Evolutionary conservation across 2,329 filamentous ascomycete species (phyloP), one percentile per base, ranked within the genome.

Genomic region (Fusarium subtropicale): DNA sequence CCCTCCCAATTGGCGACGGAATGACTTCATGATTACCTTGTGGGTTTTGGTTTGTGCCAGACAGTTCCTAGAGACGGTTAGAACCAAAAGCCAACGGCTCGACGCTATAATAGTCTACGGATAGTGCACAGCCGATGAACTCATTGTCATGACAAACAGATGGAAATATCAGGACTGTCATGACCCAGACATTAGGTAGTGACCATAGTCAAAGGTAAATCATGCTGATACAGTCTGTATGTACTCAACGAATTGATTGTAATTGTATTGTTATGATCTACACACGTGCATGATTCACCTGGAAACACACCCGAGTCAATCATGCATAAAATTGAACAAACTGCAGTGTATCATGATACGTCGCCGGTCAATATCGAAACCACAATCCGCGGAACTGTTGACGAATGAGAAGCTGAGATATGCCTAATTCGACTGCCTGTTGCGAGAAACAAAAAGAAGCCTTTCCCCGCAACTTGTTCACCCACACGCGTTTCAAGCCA

Each of bases 381-480:
- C 47, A 55, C 44, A 69, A 58, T 41, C 10, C 24, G 39, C 20
- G 24, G 59, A 56, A 33, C 15, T 47, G 28, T 16, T 46, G 39
- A 39, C 71, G 53, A 73, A 74, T 73, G 16, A 56, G 69, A 30
- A 57, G 53, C 47, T 41, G 20, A 20, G 33, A 57, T 48, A 60
- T 44, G 39, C 38, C 56, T 31, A 31, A 60, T 44, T 26, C 22
- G 42, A 48, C 41, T 54, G 44, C 26, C 50, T 45, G 28, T 55
- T 63, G 54, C 39, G 54, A 56, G 42, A 67, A 58, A 46, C 44
- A 41, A 28, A 28, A 59, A 46, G 34, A n/a, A 52, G 38, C 24
- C 50, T 42, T 66, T 56, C 71, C 71, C 71, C 68, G 65, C 69
- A 68, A 60, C 65, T 60, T 50, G 53, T 56, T 56, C 55, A 42